These are phyloP conservation scores for Sarocladiaceae sp. DNA, from an alignment of 2,329 filamentous ascomycete genomes.

Conservation along the genomic window DNA sequence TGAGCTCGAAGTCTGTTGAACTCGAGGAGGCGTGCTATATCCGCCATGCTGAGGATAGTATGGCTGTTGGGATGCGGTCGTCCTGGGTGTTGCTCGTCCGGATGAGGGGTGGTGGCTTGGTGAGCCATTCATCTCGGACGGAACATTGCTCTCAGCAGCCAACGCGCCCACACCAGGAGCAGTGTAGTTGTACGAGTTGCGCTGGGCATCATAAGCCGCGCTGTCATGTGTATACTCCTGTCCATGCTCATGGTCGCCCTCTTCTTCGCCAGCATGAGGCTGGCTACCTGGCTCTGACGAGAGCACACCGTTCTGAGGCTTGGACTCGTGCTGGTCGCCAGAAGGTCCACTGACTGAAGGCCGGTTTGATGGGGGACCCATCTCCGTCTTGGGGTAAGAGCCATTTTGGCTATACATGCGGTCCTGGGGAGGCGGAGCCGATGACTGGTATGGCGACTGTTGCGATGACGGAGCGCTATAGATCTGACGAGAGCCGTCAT, in stretches of 20 bases:
- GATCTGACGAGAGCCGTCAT: constrained; percentile 73
- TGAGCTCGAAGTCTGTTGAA: constrained; percentile 67
- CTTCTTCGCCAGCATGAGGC: constrained; percentile 58
- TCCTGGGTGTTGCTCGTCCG: constrained; percentile 81
- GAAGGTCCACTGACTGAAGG: constrained; percentile 54
- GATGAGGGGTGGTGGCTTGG: constrained; percentile 75
- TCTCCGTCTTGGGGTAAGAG: constrained; percentile 77
- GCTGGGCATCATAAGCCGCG: constrained; percentile 67
- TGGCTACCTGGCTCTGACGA: constrained; percentile 45
- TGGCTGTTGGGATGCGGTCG: constrained; percentile 63
- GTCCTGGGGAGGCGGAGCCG: constrained; percentile 48
- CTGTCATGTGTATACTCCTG: constrained; percentile 85
- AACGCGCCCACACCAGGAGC: constrained; percentile 63
- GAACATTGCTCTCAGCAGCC: constrained; percentile 73
- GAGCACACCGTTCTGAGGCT: constrained; percentile 63
- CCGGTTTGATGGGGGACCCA: constrained; percentile 73
- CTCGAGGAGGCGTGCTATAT: constrained; percentile 76
- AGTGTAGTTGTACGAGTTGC: constrained; percentile 74
- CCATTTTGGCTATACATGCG: constrained; percentile 64
- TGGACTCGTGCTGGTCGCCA: constrained; percentile 59
- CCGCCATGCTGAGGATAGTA: constrained; percentile 67
- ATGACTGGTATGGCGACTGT: constrained; percentile 64
- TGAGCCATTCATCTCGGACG: constrained; percentile 78
- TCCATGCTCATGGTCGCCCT: constrained; percentile 70
- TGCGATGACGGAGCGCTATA: constrained; percentile 70